Evolutionary conservation across 2,329 filamentous ascomycete genomes (phyloP).

Genomic region (Clarireedia paspali): DNA sequence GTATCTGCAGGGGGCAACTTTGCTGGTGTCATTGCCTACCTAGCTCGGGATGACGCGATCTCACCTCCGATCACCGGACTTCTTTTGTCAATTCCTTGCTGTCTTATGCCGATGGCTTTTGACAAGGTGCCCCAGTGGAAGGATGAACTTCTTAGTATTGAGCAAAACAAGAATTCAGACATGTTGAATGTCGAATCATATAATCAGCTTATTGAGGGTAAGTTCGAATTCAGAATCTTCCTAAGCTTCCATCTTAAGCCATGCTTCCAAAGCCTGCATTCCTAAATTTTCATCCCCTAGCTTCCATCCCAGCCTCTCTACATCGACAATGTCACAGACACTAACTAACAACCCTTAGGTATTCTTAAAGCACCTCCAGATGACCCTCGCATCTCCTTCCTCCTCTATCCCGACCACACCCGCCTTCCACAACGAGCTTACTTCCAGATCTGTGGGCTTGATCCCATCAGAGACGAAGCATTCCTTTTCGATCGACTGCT

Average conservation of each 20-base stretch:
- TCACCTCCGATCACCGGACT: conserved; percentile 39
- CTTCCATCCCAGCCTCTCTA: too few relatives aligned
- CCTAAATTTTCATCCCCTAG: too few relatives aligned
- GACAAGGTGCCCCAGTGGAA: neutral
- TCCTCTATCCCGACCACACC: conserved; percentile 29
- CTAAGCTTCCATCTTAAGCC: too few relatives aligned
- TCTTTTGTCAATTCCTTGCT: conserved; percentile 33
- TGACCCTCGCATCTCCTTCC: conserved; percentile 26
- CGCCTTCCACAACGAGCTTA: conserved; percentile 37
- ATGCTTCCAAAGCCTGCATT: too few relatives aligned
- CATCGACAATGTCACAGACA: too few relatives aligned
- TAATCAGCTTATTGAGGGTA: neutral
- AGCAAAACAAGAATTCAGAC: conserved; percentile 35
- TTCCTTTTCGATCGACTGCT: conserved; percentile 43
- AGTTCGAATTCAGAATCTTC: neutral
- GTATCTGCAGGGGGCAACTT: conserved; percentile 39
- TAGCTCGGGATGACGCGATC: conserved; percentile 34
- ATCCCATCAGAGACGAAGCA: conserved; percentile 43
- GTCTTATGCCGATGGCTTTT: neutral
- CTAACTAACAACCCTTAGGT: neutral
- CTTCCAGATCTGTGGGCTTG: conserved; percentile 42
- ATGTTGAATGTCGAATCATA: conserved; percentile 20
- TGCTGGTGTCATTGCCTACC: conserved; percentile 32
- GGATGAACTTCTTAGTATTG: conserved; percentile 21
- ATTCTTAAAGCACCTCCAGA: neutral